Percentiles rank a stretch among this genome's conserved stretches.
Conservation (phyloP, 2,329 filamentous ascomycete species). For the Lasiodiplodia citricola region DNA sequence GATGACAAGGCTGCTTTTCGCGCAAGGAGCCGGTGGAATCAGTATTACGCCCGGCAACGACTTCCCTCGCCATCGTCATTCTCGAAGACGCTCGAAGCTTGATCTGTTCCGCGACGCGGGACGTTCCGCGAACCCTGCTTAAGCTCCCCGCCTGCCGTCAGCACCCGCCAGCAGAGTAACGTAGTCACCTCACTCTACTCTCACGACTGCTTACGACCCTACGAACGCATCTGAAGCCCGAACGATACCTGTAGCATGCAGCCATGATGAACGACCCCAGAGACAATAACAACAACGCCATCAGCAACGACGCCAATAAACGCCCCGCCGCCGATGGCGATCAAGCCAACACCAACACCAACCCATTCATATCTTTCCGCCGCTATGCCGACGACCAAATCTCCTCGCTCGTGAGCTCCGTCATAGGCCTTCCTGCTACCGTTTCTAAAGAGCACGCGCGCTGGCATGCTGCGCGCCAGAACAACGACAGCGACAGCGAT, state of each 20-base stretch:
- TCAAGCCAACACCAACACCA: neutral
- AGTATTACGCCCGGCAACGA: neutral
- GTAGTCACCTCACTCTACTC: neutral
- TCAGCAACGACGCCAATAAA: constrained; percentile 39
- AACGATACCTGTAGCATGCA: neutral
- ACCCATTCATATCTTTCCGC: constrained; percentile 66
- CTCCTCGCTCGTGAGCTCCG: constrained; percentile 58
- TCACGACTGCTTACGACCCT: neutral
- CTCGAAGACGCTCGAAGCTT: constrained; percentile 2
- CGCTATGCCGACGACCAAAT: constrained; percentile 65
- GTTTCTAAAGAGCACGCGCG: constrained; percentile 34
- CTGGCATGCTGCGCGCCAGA: constrained; percentile 26
- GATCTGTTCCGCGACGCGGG: neutral
- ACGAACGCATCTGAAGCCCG: neutral
- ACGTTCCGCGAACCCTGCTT: constrained; percentile 2
- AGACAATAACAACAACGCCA: constrained; percentile 11
- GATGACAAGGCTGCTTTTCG: neutral
- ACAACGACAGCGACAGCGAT: constrained; percentile 31
- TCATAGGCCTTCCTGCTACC: constrained; percentile 54
- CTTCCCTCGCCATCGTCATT: neutral
- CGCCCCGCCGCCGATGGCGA: neutral
- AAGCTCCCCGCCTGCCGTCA: constrained; percentile 13
- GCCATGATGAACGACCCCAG: constrained; percentile 21
- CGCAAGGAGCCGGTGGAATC: neutral
- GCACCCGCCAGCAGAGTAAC: neutral